A percentile compares a stretch with the other conserved stretches of the same genome.
phyloP scores from a whole-genome alignment of 202 grass and related monocot genomes.

The Setaria italica region DNA sequence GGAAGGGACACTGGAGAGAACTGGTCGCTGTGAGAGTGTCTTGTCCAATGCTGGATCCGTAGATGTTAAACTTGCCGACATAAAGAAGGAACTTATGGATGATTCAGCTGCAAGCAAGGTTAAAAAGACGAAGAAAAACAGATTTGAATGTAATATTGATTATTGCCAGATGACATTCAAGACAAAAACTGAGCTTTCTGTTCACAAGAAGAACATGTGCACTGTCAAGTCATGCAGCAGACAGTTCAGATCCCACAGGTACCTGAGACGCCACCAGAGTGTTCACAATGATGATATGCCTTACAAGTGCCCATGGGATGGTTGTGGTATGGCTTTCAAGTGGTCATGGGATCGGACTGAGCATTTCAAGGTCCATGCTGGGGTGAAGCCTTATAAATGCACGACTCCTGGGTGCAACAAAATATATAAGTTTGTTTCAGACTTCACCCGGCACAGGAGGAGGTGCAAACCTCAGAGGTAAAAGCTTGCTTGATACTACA shows the following conservation, averaged over 20 bases:
- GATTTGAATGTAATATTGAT: constrained; percentile 70
- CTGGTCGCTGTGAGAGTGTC: constrained; percentile 48
- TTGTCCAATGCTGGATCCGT: constrained; percentile 46
- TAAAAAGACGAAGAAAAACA: constrained; percentile 45
- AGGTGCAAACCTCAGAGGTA: constrained; percentile 69
- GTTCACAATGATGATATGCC: constrained; percentile 69
- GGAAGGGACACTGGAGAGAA: constrained; percentile 35
- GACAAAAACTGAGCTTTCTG: constrained; percentile 59
- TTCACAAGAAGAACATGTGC: constrained; percentile 77
- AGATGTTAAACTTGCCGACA: constrained; percentile 51
- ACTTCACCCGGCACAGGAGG: constrained; percentile 75
- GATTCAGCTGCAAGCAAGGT: constrained; percentile 42
- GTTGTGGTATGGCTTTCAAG: constrained; percentile 77
- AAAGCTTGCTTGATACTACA: constrained; percentile 44
- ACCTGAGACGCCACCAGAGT: constrained; percentile 66
- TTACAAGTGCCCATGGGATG: constrained; percentile 79
- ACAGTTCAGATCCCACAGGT: constrained; percentile 72
- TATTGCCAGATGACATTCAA: constrained; percentile 77
- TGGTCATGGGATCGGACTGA: constrained; percentile 71
- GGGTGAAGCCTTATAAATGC: constrained; percentile 74
- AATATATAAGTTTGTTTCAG: constrained; percentile 75
- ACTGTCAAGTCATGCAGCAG: constrained; percentile 62
- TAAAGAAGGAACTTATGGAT: constrained; percentile 51
- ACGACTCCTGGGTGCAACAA: constrained; percentile 61
- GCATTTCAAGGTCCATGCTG: constrained; percentile 73